A percentile compares a stretch with the other conserved stretches of the same genome.
These are phyloP conservation scores for Chlamydomonas asymmetrica DNA, from an alignment of 139 green algal species.

Conservation along the genomic window DNA sequence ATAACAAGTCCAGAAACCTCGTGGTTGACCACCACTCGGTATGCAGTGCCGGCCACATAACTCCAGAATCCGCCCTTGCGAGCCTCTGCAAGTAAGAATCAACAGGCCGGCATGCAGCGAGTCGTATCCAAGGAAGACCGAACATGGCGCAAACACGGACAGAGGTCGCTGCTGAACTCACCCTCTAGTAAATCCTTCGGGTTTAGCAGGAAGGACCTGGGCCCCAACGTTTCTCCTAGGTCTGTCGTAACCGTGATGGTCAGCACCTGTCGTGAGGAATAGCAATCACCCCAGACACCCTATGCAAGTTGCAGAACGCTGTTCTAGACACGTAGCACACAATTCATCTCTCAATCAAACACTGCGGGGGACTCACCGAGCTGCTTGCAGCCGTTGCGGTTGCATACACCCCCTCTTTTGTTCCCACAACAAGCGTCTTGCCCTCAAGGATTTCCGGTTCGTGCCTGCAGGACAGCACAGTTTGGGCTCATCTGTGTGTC, in stretches of 20 bases:
- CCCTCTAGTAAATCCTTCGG: conserved; percentile 7
- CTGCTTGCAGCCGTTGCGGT: neutral
- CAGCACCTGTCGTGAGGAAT: conserved; percentile 15
- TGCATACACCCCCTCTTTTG: conserved; percentile 57
- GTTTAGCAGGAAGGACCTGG: conserved; percentile 16
- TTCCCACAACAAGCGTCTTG: conserved; percentile 63
- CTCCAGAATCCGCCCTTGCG: conserved; percentile 63
- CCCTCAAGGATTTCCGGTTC: conserved; percentile 41
- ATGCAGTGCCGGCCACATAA: conserved; percentile 66
- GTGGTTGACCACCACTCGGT: conserved; percentile 52
- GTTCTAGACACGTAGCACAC: neutral
- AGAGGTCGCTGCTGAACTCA: neutral
- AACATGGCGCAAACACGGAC: neutral
- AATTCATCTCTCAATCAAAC: neutral
- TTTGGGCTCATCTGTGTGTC: conserved; percentile 13
- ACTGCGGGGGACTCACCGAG: neutral
- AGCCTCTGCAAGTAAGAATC: conserved; percentile 36
- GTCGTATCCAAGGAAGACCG: neutral
- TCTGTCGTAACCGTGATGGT: conserved; percentile 16
- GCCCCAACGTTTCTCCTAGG: neutral
- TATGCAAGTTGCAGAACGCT: neutral
- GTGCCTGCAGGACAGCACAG: neutral
- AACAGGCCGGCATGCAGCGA: neutral
- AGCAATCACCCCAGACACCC: neutral
- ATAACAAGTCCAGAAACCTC: conserved; percentile 55